Conservation (phyloP, 495 filamentous ascomycete species). For the Parathielavia hyrcaniae region DNA sequence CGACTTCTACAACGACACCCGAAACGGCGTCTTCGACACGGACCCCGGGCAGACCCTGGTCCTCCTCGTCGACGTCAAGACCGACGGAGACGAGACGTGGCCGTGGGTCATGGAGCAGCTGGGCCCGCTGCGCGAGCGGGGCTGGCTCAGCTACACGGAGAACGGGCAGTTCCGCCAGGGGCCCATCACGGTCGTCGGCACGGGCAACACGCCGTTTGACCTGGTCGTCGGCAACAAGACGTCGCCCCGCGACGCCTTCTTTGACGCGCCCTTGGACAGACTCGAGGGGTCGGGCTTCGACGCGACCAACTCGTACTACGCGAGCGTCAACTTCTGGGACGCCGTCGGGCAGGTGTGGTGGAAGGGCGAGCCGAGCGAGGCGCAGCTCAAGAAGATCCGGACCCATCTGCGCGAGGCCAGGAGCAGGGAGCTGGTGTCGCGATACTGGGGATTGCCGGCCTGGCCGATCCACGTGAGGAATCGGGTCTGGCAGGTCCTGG, state of each 20-base stretch:
- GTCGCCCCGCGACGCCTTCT: slow-evolving; percentile 56
- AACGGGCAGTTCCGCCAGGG: slow-evolving; percentile 46
- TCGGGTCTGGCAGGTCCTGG: slow-evolving; percentile 66
- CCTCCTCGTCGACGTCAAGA: slow-evolving; percentile 71
- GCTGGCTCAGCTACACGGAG: slow-evolving; percentile 55
- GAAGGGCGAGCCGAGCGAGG: slow-evolving; percentile 35
- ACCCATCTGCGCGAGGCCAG: slow-evolving; percentile 64
- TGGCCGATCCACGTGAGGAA: slow-evolving; percentile 74
- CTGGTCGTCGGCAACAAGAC: slow-evolving; percentile 42
- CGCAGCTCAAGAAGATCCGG: slow-evolving; percentile 56
- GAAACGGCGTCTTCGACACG: slow-evolving; percentile 56
- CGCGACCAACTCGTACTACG: slow-evolving; percentile 49
- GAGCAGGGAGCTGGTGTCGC: slow-evolving; percentile 58
- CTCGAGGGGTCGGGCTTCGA: slow-evolving; percentile 38
- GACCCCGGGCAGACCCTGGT: slow-evolving; percentile 55
- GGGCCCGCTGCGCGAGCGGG: slow-evolving; percentile 54
- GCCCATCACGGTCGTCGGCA: slow-evolving; percentile 71
- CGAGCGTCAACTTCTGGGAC: slow-evolving; percentile 43
- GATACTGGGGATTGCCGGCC: slow-evolving; percentile 73
- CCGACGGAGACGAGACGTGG: slow-evolving; percentile 44
- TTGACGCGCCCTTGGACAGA: slow-evolving; percentile 54
- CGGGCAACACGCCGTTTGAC: slow-evolving; percentile 70
- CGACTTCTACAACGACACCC: slow-evolving; percentile 37
- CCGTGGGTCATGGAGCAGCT: slow-evolving; percentile 55
- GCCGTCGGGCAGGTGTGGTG: slow-evolving; percentile 44